Evolutionary conservation across 1,139 yeast species (phyloP).

Genomic region (Blastobotrys illinoisensis): DNA sequence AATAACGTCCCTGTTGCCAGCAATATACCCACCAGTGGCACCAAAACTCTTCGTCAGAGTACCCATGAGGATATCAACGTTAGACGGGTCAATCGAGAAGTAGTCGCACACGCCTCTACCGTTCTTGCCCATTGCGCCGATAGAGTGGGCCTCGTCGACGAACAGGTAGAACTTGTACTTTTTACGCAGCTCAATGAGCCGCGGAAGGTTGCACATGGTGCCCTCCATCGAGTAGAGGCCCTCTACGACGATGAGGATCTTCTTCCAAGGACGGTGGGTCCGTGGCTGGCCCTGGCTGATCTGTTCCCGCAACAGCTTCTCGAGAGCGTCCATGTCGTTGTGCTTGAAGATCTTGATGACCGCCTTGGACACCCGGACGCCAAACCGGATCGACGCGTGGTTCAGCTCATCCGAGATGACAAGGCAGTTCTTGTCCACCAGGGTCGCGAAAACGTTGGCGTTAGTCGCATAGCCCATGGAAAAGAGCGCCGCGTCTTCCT

Average conservation of each 20-base stretch:
- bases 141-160: conserved; percentile 96
- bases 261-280: conserved; percentile 96
- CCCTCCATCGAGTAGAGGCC: conserved; percentile 99
- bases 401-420: conserved; percentile 92
- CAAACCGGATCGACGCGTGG: conserved; percentile 94
- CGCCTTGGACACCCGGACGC: conserved; percentile 89
- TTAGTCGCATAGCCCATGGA: conserved; percentile 97
- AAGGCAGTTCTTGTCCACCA: conserved; percentile 81
- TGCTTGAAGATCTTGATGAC: conserved; percentile 89
- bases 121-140: conserved; percentile 92
- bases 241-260: conserved; percentile 88
- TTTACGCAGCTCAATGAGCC: conserved; percentile 64
- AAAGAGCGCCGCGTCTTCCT: conserved; percentile 79
- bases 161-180: conserved; percentile 86
- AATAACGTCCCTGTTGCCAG: conserved; percentile 62
- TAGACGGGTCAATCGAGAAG: conserved; percentile 69
- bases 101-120: conserved; percentile 97
- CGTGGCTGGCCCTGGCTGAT: conserved; percentile 96
- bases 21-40: conserved; percentile 96
- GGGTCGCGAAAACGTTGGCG: conserved; percentile 79
- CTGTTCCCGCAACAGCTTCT: conserved; percentile 73
- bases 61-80: conserved; percentile 90
- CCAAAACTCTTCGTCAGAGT: conserved; percentile 97
- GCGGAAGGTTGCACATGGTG: conserved; percentile 82
- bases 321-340: conserved; percentile 80